Evolutionary conservation across 257 asterid genomes (phyloP), one percentile per base, ranked within the genome.

Genomic region (Eustoma russellianum): DNA sequence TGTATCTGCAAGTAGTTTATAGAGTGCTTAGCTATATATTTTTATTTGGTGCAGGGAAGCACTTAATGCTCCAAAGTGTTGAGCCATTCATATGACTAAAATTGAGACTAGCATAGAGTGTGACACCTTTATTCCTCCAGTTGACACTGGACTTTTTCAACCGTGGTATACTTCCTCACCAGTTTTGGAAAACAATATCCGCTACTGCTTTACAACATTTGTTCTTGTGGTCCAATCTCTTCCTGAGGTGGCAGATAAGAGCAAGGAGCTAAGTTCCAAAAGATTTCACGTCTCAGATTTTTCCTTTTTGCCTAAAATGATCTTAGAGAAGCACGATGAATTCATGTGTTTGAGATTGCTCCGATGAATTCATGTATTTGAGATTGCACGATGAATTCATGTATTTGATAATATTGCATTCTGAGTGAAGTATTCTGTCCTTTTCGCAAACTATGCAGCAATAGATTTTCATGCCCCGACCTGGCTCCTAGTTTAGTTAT

Each of bases 21-120:
- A 38, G 30, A 24, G 3, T 24, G 30, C 30, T 24, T 24, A 24
- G 30, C 30, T 24, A 2, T 24, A 24, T 24, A 24, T 24, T 24
- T 24, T 24, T 17, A 50, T 55, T 43, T 69, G 41, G 24, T 76
- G 68, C 86, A 80, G 94, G 88, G 94, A 77, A 55, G 64, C 81
- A 45, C 83, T 80, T 33, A 81, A 79, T 71, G 88, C 88, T 19
- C 76, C 69, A 13, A 83, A 75, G 62, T 86, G 95, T 69, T 91
- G 80, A 58, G 91, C 95, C 55, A 68, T 86, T 63, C 95, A 86
- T 62, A 45, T 83, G 59, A 83, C 95, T 57, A 88, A 83, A 69
- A 83, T 86, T 40, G 75, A 59, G 47, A 64, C 72, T 41, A 18
- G 64, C 44, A 17, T 83, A 33, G 73, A 71, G 9, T 83, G 94